Evolutionary conservation across 225 moss, liverwort and hornwort species (phyloP), one percentile per base, ranked within the genome.

Genomic region (Pseudisothecium myosuroides): DNA sequence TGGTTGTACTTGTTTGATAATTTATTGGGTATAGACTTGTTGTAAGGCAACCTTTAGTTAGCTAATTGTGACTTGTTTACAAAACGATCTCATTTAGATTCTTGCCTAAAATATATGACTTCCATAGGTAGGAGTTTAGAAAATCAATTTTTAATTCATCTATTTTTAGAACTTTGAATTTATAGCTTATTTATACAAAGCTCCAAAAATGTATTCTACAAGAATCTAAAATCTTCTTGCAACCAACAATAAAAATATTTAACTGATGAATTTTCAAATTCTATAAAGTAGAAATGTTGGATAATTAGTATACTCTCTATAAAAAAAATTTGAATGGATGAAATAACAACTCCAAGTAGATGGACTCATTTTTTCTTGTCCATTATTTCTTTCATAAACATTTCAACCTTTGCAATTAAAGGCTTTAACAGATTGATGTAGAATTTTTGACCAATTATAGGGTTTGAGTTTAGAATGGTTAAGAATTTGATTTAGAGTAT

Each of bases 231-330:
- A 65, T 65, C 65, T 0, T 3, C 37, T 66, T 66, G 11, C 37
- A 36, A 66, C 5, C 6, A 66, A 36, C 2, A 32, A 66, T 2
- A 36, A 67, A 6, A 68, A n/a, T n/a, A n/a, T 7, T 67, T 7
- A 67, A 37, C 3, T 11, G 12, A n/a, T n/a, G 21, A 22, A 22
- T 22, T 22, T 67, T 37, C 5, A 11, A 37, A 67, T 21, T 67
- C 21, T 2, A 37, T 66, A 37, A 0, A 0, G 1, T 21, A 0
- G 2, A 37, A 68, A n/a, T 68, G 7, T n/a, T 68, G 2, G 4
- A n/a, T 22, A n/a, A 68, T 22, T n/a, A 68, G 11, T 2, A 12
- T 22, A 3, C 2, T 68, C 0, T n/a, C 7, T n/a, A 10, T 4
- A n/a, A 7, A n/a, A 7, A n/a, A 22, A 67, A 11, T 2, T 67